Percentiles rank a stretch among this genome's conserved stretches.
phyloP scores from a whole-genome alignment of 2,329 filamentous ascomycete species.

The Fusarium tanahbumbuense region DNA sequence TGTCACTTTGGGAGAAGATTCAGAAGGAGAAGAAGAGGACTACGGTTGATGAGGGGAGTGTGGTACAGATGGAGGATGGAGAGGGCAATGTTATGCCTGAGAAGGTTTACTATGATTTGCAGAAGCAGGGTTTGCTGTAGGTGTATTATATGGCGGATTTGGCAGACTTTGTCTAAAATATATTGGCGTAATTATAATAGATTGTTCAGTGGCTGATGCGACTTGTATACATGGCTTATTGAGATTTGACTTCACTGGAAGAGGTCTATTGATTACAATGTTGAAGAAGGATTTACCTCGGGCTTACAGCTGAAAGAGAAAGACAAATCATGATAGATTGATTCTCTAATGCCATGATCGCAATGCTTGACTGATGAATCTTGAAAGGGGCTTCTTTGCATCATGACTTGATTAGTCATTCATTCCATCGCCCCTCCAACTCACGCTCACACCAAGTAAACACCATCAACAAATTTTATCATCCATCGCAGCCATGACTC shows the following conservation, averaged over 20 bases:
- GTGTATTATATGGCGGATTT: conserved; percentile 17
- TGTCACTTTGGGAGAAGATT: conserved; percentile 92
- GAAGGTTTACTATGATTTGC: conserved; percentile 95
- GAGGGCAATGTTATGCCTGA: conserved; percentile 99
- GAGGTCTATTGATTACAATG: too few species aligned
- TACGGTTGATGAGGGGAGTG: conserved; percentile 79
- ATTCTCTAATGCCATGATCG: too few species aligned
- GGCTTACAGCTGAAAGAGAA: too few species aligned
- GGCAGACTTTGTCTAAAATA: neutral
- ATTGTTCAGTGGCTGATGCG: conserved; percentile 39
- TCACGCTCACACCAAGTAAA: conserved; percentile 34
- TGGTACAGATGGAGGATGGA: conserved; percentile 98
- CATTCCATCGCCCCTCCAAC: conserved; percentile 40
- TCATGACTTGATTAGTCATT: conserved; percentile 41
- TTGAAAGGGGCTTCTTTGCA: conserved; percentile 10
- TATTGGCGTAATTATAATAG: neutral
- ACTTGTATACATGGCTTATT: too few species aligned
- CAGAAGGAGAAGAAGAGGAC: conserved; percentile 84
- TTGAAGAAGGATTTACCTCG: too few species aligned
- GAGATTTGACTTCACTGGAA: too few species aligned
- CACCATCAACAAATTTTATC: conserved; percentile 10
- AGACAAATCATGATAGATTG: neutral
- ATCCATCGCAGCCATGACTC: conserved; percentile 52
- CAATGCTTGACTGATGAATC: neutral
- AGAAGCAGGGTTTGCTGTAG: conserved; percentile 88